Percentiles rank a stretch among this genome's conserved stretches.
Conservation (phyloP, 2,329 filamentous ascomycete species). For the Fusarium decemcellulare region DNA sequence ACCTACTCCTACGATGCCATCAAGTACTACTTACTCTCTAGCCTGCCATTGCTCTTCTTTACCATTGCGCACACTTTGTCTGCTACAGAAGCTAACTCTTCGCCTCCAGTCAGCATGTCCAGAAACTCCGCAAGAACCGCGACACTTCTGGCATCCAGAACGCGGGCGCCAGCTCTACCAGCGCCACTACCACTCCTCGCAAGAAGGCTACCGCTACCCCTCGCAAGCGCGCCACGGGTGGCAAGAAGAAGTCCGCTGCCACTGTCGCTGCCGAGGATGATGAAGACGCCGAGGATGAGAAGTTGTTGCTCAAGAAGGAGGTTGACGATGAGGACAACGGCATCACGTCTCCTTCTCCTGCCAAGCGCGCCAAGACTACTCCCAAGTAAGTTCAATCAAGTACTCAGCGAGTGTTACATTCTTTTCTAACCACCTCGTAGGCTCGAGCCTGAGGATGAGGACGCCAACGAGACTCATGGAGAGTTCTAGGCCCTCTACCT, state of each 20-base stretch:
- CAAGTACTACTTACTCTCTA: constrained; percentile 51
- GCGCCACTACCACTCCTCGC: constrained; percentile 39
- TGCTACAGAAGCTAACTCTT: constrained; percentile 28
- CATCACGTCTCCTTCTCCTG: constrained; percentile 15
- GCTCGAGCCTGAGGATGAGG: constrained; percentile 29
- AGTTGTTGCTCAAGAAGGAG: constrained; percentile 48
- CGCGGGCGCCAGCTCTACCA: constrained; percentile 18
- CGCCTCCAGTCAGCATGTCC: constrained; percentile 59
- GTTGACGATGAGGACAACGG: constrained; percentile 18
- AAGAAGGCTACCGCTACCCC: constrained; percentile 42
- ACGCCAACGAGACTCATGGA: not conserved
- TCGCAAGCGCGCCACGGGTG: constrained; percentile 49
- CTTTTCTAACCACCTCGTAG: constrained; percentile 27
- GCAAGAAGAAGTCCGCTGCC: constrained; percentile 45
- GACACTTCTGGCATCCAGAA: constrained; percentile 46
- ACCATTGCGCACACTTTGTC: not conserved
- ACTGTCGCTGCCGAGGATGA: constrained; percentile 27
- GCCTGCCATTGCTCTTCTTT: constrained; percentile 11
- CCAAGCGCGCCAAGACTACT: constrained; percentile 45
- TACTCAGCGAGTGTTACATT: no score
- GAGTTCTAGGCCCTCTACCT: constrained; percentile 18
- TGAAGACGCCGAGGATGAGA: constrained; percentile 43
- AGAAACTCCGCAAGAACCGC: constrained; percentile 58
- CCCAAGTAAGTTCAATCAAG: constrained; percentile 36
- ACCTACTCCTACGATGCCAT: constrained; percentile 56